Conservation (phyloP, 768 basidiomycete species). For the Boletus tomentosulus region DNA sequence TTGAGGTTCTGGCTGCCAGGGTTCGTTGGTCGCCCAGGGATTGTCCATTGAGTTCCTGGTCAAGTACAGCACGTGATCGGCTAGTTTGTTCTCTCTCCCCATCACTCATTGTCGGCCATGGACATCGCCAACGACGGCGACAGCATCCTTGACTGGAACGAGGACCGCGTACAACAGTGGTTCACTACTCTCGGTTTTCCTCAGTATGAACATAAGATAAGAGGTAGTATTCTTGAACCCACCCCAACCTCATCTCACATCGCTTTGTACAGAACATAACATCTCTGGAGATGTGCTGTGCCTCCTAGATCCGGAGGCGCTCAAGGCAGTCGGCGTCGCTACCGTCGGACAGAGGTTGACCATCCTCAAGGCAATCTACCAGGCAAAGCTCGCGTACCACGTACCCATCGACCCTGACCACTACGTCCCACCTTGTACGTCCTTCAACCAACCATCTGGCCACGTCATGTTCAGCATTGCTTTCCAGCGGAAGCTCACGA, state of each 20-base stretch:
- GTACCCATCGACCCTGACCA: conserved; percentile 80
- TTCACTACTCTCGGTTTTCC: conserved; percentile 72
- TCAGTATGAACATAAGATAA: conserved; percentile 80
- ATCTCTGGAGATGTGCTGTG: conserved; percentile 90
- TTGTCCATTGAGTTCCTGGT: conserved; percentile 52
- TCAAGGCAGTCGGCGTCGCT: conserved; percentile 84
- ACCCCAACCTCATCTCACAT: conserved; percentile 1
- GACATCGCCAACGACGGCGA: conserved; percentile 28
- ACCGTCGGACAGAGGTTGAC: conserved; percentile 89
- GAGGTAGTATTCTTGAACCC: conserved; percentile 43
- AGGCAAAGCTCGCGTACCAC: conserved; percentile 77
- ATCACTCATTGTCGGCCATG: conserved; percentile 15
- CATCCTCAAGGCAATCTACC: conserved; percentile 91
- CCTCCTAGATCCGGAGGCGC: conserved; percentile 74
- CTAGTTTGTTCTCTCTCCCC: conserved; percentile 5
- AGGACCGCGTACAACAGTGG: conserved; percentile 77
- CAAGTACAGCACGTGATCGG: conserved; percentile 19
- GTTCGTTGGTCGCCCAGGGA: conserved; percentile 57
- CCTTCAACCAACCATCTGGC: background rate
- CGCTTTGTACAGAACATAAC: conserved; percentile 63
- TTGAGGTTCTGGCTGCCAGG: background rate
- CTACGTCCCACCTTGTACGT: conserved; percentile 87
- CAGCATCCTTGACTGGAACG: conserved; percentile 63
- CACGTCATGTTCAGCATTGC: background rate
- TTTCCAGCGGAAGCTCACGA: conserved; percentile 56